phyloP scores from a whole-genome alignment of 164 flowering plant genomes.

The Amborella trichopoda region DNA sequence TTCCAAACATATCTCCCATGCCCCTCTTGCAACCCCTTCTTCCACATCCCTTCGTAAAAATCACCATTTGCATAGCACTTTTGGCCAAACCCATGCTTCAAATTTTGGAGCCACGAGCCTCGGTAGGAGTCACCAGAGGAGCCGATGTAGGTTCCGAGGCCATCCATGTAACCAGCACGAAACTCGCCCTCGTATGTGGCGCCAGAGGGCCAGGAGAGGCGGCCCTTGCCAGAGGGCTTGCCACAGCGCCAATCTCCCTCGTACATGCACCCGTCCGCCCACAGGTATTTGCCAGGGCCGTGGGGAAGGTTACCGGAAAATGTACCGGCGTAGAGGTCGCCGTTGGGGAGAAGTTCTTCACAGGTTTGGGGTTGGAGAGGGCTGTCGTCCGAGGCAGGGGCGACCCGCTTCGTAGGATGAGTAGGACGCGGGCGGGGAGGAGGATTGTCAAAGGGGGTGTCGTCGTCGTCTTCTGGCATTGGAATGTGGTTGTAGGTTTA shows the following conservation, averaged over 20 bases:
- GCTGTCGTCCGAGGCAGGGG: constrained; percentile 17
- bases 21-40: constrained; percentile 56
- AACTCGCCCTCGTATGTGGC: constrained; percentile 75
- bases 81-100: constrained; percentile 65
- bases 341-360: constrained; percentile 60
- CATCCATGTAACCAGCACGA: constrained; percentile 15
- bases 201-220: constrained; percentile 89
- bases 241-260: constrained; percentile 81
- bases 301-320: constrained; percentile 70
- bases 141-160: constrained; percentile 30
- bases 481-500: too few species aligned
- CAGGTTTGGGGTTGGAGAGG: constrained; percentile 11
- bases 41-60: constrained; percentile 63
- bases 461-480: too few species aligned
- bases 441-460: too few species aligned
- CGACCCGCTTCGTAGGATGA: constrained; percentile 1
- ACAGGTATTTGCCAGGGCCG: constrained; percentile 73
- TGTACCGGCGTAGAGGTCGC: constrained; percentile 74
- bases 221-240: constrained; percentile 63
- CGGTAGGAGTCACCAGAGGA: constrained; percentile 68
- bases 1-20: constrained; percentile 56
- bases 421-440: neutral
- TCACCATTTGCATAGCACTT: constrained; percentile 77
- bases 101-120: constrained; percentile 57
- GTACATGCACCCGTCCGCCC: constrained; percentile 96